Conservation (phyloP, 1,139 yeast species). For the Candida sp. region DNA sequence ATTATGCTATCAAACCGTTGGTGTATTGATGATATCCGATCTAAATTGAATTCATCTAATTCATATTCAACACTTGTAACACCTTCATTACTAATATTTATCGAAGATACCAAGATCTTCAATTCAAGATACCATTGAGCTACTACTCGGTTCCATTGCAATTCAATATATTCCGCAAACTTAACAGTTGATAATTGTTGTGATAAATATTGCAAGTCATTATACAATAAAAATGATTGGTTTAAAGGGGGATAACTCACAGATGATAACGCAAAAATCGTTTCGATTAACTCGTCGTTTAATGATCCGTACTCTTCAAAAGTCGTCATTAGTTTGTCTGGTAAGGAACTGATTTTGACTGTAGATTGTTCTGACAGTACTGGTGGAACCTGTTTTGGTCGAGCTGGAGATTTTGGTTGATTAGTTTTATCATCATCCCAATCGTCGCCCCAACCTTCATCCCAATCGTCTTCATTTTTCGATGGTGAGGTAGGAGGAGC, state of each 20-base stretch:
- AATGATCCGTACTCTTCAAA: conserved; percentile 18
- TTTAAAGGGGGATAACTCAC: conserved; percentile 29
- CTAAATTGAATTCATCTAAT: conserved; percentile 19
- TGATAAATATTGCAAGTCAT: conserved; percentile 30
- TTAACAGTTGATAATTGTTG: conserved; percentile 10
- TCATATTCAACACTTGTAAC: conserved; percentile 13
- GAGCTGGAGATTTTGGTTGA: conserved; percentile 2
- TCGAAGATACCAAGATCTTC: conserved; percentile 12
- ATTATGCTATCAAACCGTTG: conserved; percentile 2
- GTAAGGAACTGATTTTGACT: conserved; percentile 16
- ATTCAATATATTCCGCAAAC: conserved; percentile 15
- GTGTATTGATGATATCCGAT: conserved; percentile 16
- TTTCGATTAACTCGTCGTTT: conserved; percentile 10
- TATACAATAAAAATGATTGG: conserved; percentile 31
- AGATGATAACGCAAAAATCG: conserved; percentile 30
- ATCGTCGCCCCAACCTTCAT: conserved; percentile 22
- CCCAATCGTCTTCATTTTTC: conserved; percentile 12
- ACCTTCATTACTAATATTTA: conserved; percentile 13
- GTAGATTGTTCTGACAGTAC: not conserved
- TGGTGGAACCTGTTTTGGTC: not conserved
- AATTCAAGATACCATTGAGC: conserved; percentile 19
- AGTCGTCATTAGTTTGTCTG: conserved; percentile 17
- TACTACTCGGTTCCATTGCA: conserved; percentile 20
- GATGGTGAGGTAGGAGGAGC: not conserved
- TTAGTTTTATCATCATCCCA: conserved; percentile 11